phyloP scores from a whole-genome alignment of 2,329 filamentous ascomycete species.

The Acrocalymma vagum region DNA sequence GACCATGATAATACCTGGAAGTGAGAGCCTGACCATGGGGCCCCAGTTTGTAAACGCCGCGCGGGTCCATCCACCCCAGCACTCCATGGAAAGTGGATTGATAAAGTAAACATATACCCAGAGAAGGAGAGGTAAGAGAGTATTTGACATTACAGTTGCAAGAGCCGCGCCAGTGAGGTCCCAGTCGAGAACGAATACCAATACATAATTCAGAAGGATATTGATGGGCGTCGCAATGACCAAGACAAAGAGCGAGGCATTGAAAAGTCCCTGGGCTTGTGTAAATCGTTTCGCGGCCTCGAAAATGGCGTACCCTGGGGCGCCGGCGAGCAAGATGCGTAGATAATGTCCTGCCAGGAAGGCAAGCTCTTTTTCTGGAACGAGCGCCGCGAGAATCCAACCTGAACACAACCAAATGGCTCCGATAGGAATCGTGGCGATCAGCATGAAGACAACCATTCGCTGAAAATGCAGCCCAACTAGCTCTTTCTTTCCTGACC shows the following conservation, averaged over 20 bases:
- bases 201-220: slow-evolving; percentile 59
- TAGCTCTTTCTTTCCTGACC: slow-evolving; percentile 56
- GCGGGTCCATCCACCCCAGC: slow-evolving; percentile 78
- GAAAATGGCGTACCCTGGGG: slow-evolving; percentile 63
- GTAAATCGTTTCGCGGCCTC: slow-evolving; percentile 64
- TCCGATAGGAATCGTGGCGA: slow-evolving; percentile 59
- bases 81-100: slow-evolving; percentile 49
- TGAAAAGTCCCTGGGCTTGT: slow-evolving; percentile 64
- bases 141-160: slow-evolving; percentile 59
- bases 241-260: slow-evolving; percentile 57
- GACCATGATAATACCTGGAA: slow-evolving; percentile 93
- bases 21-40: slow-evolving; percentile 85
- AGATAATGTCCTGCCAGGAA: slow-evolving; percentile 60
- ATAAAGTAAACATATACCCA: slow-evolving; percentile 56
- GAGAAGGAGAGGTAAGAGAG: slow-evolving; percentile 58
- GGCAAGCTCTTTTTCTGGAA: slow-evolving; percentile 59
- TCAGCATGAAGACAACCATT: slow-evolving; percentile 60
- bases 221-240: slow-evolving; percentile 59
- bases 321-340: slow-evolving; percentile 57
- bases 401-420: slow-evolving; percentile 60
- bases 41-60: slow-evolving; percentile 77
- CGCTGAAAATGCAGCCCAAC: slow-evolving; percentile 64
- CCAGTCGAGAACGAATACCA: slow-evolving; percentile 53
- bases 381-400: slow-evolving; percentile 54
- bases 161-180: slow-evolving; percentile 62